phyloP scores from a whole-genome alignment of 2,329 filamentous ascomycete genomes.

The Amauroascus verrucosus region DNA sequence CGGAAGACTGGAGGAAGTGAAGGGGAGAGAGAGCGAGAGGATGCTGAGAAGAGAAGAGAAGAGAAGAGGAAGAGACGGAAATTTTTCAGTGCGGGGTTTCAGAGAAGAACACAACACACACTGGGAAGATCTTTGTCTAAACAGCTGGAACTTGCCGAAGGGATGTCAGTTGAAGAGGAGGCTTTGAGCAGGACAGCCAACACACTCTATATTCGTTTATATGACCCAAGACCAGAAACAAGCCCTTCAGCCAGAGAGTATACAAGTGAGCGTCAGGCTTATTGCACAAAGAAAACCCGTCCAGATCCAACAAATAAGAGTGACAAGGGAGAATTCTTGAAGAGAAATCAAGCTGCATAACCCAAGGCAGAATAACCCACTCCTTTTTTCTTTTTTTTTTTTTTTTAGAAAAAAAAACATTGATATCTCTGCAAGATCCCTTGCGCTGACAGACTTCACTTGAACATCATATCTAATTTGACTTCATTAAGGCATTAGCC shows the following conservation, averaged over 20 bases:
- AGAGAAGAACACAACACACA: background rate
- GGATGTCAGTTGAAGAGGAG: background rate
- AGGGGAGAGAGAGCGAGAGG: background rate
- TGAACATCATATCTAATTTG: background rate
- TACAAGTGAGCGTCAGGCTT: background rate
- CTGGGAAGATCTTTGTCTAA: background rate
- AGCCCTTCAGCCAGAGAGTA: background rate
- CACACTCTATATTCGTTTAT: background rate
- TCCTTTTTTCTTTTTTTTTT: no score
- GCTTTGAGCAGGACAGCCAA: background rate
- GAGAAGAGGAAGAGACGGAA: background rate
- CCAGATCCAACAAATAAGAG: background rate
- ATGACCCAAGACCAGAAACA: background rate
- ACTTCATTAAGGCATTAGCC: background rate
- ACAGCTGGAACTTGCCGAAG: conserved; percentile 6
- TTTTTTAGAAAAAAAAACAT: background rate
- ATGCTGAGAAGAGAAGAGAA: background rate
- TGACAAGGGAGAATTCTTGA: background rate
- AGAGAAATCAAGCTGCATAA: background rate
- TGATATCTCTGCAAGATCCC: background rate
- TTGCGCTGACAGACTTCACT: background rate
- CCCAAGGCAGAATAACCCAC: background rate
- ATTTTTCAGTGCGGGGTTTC: background rate
- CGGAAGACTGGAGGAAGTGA: background rate
- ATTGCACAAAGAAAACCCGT: background rate